Evolutionary conservation across 768 basidiomycete species (phyloP).

Genomic region (Pholiota microspora): DNA sequence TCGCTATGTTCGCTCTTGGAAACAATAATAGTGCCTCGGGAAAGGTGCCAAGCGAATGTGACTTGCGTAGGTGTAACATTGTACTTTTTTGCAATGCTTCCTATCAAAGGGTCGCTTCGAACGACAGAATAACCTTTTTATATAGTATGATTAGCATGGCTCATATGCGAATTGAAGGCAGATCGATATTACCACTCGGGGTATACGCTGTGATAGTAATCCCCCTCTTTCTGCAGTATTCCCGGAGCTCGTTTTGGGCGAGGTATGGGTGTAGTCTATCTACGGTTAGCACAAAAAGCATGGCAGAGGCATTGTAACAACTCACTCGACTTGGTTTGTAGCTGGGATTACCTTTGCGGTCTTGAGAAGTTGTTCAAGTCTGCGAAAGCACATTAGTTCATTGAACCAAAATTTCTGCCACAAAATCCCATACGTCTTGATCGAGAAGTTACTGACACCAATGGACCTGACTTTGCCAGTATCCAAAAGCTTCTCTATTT

Average conservation of each 20-base stretch:
- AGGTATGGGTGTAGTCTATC: slow-evolving; percentile 49
- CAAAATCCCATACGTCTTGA: slow-evolving; percentile 41
- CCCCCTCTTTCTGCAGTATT: slow-evolving; percentile 47
- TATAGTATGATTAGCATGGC: too few species aligned
- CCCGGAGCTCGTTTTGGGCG: slow-evolving; percentile 43
- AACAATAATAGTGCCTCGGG: slow-evolving; percentile 39
- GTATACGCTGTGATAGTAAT: slow-evolving; percentile 50
- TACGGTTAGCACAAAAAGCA: too few species aligned
- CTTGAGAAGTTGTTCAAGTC: slow-evolving; percentile 37
- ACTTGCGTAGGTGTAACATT: slow-evolving; percentile 44
- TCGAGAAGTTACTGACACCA: slow-evolving; percentile 60
- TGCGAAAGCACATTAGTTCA: slow-evolving; percentile 8
- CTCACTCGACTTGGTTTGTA: slow-evolving; percentile 48
- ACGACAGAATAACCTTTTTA: slow-evolving; percentile 45
- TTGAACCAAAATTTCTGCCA: neutral
- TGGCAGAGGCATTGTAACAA: neutral
- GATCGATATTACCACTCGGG: slow-evolving; percentile 38
- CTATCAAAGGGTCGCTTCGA: slow-evolving; percentile 43
- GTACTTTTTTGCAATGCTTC: slow-evolving; percentile 46
- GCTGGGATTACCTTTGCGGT: slow-evolving; percentile 43
- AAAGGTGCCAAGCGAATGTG: slow-evolving; percentile 50
- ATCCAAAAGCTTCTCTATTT: slow-evolving; percentile 47
- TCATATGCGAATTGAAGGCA: too few species aligned
- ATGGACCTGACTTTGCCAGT: slow-evolving; percentile 48
- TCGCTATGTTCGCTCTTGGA: slow-evolving; percentile 47